phyloP scores from a whole-genome alignment of 495 filamentous ascomycete species.

The Polyplosphaeria fusca region DNA sequence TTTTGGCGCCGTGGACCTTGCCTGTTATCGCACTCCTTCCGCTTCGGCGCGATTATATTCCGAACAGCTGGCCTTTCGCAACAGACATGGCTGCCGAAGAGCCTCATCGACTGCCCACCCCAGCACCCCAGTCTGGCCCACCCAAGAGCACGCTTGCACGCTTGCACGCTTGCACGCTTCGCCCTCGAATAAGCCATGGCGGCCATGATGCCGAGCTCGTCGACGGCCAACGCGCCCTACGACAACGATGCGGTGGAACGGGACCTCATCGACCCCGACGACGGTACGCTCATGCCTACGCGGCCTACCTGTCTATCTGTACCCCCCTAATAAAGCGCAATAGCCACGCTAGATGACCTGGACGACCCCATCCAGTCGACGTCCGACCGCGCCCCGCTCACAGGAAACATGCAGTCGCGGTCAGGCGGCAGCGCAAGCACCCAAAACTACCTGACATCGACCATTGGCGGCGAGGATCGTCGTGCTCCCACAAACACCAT shows the following conservation, averaged over 20 bases:
- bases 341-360: conserved; percentile 80
- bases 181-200: conserved; percentile 33
- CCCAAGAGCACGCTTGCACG: too few relatives aligned
- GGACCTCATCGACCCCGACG: conserved; percentile 93
- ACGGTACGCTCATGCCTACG: conserved; percentile 56
- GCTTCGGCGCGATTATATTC: too few relatives aligned
- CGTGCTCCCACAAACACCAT: conserved; percentile 88
- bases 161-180: too few relatives aligned
- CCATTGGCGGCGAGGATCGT: conserved; percentile 92
- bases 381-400: conserved; percentile 70
- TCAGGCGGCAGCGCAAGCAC: conserved; percentile 44
- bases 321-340: conserved; percentile 6
- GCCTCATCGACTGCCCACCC: too few relatives aligned
- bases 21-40: too few relatives aligned
- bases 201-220: conserved; percentile 36
- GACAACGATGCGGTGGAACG: conserved; percentile 74
- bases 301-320: conserved; percentile 1
- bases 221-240: conserved; percentile 53
- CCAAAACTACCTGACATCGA: conserved; percentile 74
- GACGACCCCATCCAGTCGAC: conserved; percentile 76
- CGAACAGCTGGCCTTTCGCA: too few relatives aligned
- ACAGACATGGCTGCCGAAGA: too few relatives aligned
- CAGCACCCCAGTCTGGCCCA: too few relatives aligned
- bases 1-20: too few relatives aligned
- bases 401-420: conserved; percentile 70